These are phyloP conservation scores for Eucalyptus regnans DNA, from an alignment of 345 rosid species.

Conservation along the genomic window DNA sequence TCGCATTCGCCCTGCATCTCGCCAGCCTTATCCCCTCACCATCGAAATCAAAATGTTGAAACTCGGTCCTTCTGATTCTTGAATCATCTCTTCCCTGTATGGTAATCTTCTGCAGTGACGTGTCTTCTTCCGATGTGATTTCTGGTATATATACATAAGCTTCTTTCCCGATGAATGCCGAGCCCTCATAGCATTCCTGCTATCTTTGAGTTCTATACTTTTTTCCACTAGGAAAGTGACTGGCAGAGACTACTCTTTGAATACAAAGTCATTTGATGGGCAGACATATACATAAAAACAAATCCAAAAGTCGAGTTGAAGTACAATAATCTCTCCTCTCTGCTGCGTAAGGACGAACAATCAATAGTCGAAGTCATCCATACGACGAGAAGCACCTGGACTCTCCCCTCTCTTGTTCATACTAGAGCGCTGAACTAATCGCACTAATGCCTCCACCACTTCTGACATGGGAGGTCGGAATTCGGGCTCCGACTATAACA, in stretches of 20 bases:
- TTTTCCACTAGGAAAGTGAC: not conserved
- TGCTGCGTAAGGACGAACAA: not conserved
- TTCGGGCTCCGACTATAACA: constrained; percentile 55
- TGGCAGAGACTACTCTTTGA: not conserved
- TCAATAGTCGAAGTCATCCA: constrained; percentile 31
- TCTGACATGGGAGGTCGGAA: constrained; percentile 81
- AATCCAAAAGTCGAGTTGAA: not conserved
- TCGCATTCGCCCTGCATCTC: not conserved
- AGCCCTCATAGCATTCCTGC: not conserved
- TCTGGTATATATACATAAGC: not conserved
- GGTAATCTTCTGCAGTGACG: not conserved
- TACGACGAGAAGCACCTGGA: constrained; percentile 35
- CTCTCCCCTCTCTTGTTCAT: constrained; percentile 39
- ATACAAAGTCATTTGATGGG: not conserved
- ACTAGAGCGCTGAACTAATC: constrained; percentile 44
- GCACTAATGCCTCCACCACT: constrained; percentile 75
- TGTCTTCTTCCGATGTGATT: not conserved
- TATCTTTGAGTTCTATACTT: not conserved
- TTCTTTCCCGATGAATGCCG: not conserved
- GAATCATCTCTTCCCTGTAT: not conserved
- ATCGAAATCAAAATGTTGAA: not conserved
- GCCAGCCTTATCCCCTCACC: not conserved
- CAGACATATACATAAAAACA: not conserved
- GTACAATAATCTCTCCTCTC: not conserved
- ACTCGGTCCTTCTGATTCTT: not conserved